Percentiles rank a stretch among this genome's conserved stretches.
phyloP scores from a whole-genome alignment of 805 yeast species.

The Dipodascus geniculatus region DNA sequence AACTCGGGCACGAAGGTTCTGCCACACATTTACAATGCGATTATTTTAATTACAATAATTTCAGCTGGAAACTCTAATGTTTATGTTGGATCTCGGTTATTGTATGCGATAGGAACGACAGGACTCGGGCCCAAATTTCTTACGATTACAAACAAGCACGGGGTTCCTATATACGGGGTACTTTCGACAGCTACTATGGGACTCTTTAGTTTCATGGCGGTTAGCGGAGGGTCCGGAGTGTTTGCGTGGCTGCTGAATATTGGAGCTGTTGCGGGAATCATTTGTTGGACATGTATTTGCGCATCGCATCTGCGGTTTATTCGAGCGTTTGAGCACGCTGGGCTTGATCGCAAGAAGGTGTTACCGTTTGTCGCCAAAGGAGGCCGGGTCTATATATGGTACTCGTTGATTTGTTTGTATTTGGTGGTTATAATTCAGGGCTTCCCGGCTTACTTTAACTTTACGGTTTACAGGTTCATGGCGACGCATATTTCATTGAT shows the following conservation, averaged over 20 bases:
- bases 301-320: constrained; percentile 45
- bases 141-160: constrained; percentile 35
- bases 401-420: constrained; percentile 42
- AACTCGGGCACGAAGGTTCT: constrained; percentile 34
- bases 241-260: constrained; percentile 42
- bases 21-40: constrained; percentile 44
- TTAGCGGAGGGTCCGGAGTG: constrained; percentile 41
- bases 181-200: constrained; percentile 40
- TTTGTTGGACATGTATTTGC: constrained; percentile 51
- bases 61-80: constrained; percentile 58
- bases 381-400: constrained; percentile 59
- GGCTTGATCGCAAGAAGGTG: constrained; percentile 41
- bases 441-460: constrained; percentile 38
- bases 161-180: constrained; percentile 39
- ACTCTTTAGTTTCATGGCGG: constrained; percentile 49
- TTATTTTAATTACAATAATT: constrained; percentile 48
- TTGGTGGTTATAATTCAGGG: constrained; percentile 64
- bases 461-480: neutral
- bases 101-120: constrained; percentile 47
- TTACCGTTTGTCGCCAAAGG: constrained; percentile 62
- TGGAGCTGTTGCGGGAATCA: constrained; percentile 53
- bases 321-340: constrained; percentile 30
- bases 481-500: neutral
- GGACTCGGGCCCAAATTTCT: constrained; percentile 48
- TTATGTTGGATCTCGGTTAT: constrained; percentile 51